phyloP scores from a whole-genome alignment of 441 rosid genomes.

The Jatropha podagrica region DNA sequence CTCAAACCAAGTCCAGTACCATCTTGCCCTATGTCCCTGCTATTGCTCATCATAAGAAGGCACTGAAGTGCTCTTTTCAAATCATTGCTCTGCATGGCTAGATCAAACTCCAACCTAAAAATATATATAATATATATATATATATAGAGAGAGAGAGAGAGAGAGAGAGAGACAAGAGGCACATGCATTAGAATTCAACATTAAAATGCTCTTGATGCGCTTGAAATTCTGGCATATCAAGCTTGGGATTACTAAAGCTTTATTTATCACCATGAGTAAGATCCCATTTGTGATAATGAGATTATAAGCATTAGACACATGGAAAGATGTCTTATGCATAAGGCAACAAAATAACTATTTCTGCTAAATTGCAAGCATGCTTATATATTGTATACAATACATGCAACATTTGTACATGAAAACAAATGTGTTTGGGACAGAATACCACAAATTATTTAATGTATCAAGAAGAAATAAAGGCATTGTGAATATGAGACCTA shows the following conservation, averaged over 20 bases:
- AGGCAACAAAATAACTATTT: background rate
- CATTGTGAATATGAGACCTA: background rate
- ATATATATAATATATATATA: too few relatives aligned
- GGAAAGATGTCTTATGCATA: background rate
- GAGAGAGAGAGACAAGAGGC: background rate
- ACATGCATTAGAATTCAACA: conserved; percentile 12
- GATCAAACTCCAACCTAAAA: conserved; percentile 88
- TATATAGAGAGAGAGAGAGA: background rate
- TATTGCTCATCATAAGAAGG: conserved; percentile 95
- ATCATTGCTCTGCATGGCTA: conserved; percentile 98
- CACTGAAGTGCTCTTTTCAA: conserved; percentile 98
- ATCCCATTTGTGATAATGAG: background rate
- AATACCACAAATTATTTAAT: conserved; percentile 1
- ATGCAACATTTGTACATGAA: background rate
- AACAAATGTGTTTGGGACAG: background rate
- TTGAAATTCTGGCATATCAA: background rate
- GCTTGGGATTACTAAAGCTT: background rate
- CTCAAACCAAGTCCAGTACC: conserved; percentile 67
- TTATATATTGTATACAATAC: too few relatives aligned
- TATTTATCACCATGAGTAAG: background rate
- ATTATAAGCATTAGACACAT: background rate
- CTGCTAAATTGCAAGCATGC: background rate
- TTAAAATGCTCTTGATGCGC: conserved; percentile 14
- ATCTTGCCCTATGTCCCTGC: conserved; percentile 92
- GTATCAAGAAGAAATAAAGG: background rate